A percentile compares a stretch with the other conserved stretches of the same genome.
Evolutionary conservation across 148 eudicot genomes (phyloP).

Genomic region (Gaultheria prostrata): DNA sequence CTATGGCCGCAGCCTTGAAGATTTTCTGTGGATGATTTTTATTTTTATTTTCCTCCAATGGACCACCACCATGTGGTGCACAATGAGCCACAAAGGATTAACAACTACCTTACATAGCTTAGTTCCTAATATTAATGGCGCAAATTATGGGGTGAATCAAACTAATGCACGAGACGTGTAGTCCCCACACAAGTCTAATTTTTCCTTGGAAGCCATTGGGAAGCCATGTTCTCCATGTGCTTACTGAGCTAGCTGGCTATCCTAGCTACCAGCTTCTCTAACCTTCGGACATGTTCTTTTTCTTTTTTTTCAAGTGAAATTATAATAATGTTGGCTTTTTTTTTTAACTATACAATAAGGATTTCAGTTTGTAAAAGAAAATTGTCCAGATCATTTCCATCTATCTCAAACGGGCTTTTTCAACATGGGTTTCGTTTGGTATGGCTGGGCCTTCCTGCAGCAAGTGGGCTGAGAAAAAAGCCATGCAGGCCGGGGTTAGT

Average conservation of each 20-base stretch:
- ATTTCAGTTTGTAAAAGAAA: too few species aligned
- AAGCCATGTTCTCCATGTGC: constrained; percentile 13
- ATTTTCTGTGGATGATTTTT: too few species aligned
- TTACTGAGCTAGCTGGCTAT: not conserved
- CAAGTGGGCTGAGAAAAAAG: not conserved
- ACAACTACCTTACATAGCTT: not conserved
- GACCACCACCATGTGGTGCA: not conserved
- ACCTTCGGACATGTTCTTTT: not conserved
- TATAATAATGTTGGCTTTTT: not conserved
- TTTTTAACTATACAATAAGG: too few species aligned
- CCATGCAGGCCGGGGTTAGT: not conserved
- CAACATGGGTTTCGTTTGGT: not conserved
- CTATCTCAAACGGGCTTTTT: not conserved
- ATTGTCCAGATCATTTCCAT: too few species aligned
- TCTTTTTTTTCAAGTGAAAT: not conserved
- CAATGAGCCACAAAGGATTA: not conserved
- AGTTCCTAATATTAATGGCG: not conserved
- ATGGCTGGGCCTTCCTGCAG: not conserved
- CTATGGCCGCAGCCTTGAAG: too few species aligned
- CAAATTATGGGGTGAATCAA: not conserved
- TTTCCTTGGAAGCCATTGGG: not conserved
- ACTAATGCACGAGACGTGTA: not conserved
- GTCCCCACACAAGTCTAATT: not conserved
- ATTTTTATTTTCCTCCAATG: too few species aligned
- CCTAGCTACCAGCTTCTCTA: not conserved